Evolutionary conservation across 1,139 yeast genomes (phyloP).

Genomic region (Arxiozyma heterogenica): DNA sequence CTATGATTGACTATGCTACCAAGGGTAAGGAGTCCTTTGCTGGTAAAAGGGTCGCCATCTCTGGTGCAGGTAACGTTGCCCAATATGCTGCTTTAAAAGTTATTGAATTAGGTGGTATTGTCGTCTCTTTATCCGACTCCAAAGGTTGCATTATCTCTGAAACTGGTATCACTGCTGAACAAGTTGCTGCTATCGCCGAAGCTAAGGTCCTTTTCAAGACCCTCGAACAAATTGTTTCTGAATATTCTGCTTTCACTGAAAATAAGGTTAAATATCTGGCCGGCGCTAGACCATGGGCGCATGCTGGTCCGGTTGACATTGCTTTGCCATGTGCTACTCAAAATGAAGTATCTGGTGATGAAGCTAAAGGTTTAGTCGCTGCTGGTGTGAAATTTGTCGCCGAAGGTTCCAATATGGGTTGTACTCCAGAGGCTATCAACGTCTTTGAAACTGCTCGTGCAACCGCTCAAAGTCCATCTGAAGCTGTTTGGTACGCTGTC

Average conservation of each 20-base stretch:
- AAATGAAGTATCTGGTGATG: conserved; percentile 94
- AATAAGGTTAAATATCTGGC: conserved; percentile 65
- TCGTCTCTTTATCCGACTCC: conserved; percentile 89
- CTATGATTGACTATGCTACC: conserved; percentile 92
- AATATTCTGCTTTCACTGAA: conserved; percentile 51
- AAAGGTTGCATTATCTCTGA: conserved; percentile 77
- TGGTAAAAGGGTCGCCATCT: conserved; percentile 91
- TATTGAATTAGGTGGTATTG: conserved; percentile 92
- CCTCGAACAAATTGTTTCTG: conserved; percentile 57
- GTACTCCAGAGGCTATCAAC: conserved; percentile 92
- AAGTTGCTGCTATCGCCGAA: conserved; percentile 65
- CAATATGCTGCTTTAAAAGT: conserved; percentile 98
- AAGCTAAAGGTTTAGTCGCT: conserved; percentile 87
- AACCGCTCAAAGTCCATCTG: conserved; percentile 34
- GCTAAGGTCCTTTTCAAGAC: conserved; percentile 78
- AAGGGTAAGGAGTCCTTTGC: conserved; percentile 78
- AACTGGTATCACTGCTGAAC: conserved; percentile 74
- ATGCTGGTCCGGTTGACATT: conserved; percentile 85
- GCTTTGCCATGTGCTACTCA: conserved; percentile 98
- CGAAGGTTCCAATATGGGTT: conserved; percentile 99
- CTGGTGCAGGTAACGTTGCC: conserved; percentile 98
- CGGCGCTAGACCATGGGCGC: conserved; percentile 95
- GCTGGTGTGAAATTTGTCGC: conserved; percentile 91
- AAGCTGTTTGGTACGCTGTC: conserved; percentile 93
- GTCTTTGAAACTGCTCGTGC: conserved; percentile 84